A percentile compares a stretch with the other conserved stretches of the same genome.
These are phyloP conservation scores for Aureobasidium subglaciale DNA, from an alignment of 2,329 filamentous ascomycete genomes.

Conservation along the genomic window DNA sequence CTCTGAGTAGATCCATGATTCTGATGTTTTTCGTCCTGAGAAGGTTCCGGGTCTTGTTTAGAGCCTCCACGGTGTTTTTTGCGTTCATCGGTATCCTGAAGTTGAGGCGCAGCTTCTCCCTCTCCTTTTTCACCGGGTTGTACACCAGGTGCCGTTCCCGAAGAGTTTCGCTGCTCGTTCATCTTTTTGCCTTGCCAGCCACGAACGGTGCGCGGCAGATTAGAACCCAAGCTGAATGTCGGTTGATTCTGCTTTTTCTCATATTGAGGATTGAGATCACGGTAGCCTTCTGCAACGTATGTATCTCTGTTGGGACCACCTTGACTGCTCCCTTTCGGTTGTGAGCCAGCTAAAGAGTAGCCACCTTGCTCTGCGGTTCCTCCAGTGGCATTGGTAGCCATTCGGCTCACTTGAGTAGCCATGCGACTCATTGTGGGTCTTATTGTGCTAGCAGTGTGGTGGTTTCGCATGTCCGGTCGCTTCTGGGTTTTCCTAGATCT, in stretches of 20 bases:
- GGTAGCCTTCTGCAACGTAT: slow-evolving; percentile 23
- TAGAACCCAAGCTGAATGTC: slow-evolving; percentile 22
- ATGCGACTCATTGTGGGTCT: slow-evolving; percentile 2
- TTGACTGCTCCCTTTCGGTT: neutral
- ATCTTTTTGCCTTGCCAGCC: slow-evolving; percentile 17
- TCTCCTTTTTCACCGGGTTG: slow-evolving; percentile 20
- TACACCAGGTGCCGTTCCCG: slow-evolving; percentile 11
- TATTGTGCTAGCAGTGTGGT: neutral
- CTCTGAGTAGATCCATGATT: neutral
- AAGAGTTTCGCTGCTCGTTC: neutral
- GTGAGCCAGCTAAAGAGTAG: slow-evolving; percentile 11
- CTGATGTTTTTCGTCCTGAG: neutral
- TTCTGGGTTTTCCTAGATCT: neutral
- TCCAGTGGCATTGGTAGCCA: neutral
- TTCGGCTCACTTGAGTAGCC: neutral
- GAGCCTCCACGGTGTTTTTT: slow-evolving; percentile 10
- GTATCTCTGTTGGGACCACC: slow-evolving; percentile 21
- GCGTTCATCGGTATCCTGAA: slow-evolving; percentile 14
- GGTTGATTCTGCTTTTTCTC: slow-evolving; percentile 19
- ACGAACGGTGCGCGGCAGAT: slow-evolving; percentile 23
- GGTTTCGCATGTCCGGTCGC: slow-evolving; percentile 1
- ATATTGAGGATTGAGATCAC: slow-evolving; percentile 23
- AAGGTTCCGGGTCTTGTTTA: neutral
- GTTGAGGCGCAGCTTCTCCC: slow-evolving; percentile 22
- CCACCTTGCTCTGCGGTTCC: neutral